Percentiles rank a stretch among this genome's conserved stretches.
Conservation (phyloP, 1,284 basidiomycete species). For the Schizophyllum amplum region DNA sequence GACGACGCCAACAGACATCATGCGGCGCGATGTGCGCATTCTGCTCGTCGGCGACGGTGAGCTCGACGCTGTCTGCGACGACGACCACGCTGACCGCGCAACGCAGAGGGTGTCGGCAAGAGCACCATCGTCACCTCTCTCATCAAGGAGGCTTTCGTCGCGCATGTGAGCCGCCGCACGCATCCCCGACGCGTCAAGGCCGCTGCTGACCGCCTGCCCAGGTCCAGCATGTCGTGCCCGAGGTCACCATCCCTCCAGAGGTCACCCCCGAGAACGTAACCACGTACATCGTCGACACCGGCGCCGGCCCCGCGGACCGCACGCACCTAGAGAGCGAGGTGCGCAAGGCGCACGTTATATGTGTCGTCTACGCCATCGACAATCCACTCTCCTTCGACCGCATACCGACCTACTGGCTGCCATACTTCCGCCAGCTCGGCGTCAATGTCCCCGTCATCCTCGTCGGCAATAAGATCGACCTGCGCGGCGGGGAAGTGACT, state of each 20-base stretch:
- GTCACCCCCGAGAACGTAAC: constrained; percentile 95
- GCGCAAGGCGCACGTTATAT: constrained; percentile 95
- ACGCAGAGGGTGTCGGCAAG: constrained; percentile 85
- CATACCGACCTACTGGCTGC: constrained; percentile 97
- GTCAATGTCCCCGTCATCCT: constrained; percentile 97
- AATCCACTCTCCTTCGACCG: constrained; percentile 94
- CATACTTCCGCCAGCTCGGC: constrained; percentile 92
- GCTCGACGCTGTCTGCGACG: constrained; percentile 18
- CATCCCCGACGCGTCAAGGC: constrained; percentile 9
- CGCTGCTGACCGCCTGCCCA: constrained; percentile 22
- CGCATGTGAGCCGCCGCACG: constrained; percentile 54
- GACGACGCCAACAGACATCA: constrained; percentile 20
- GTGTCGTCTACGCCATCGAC: constrained; percentile 94
- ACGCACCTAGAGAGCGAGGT: constrained; percentile 91
- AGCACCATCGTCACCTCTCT: constrained; percentile 92
- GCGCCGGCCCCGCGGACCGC: constrained; percentile 75
- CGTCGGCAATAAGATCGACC: constrained; percentile 97
- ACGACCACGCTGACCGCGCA: constrained; percentile 11
- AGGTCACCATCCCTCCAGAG: constrained; percentile 93
- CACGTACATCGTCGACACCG: constrained; percentile 92
- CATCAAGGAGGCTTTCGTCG: constrained; percentile 90
- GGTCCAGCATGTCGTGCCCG: constrained; percentile 89
- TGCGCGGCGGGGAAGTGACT: constrained; percentile 87
- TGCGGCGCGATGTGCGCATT: constrained; percentile 88
- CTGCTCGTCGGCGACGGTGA: constrained; percentile 89